A percentile compares a stretch with the other conserved stretches of the same genome.
Conservation (phyloP, 495 filamentous ascomycete species). For the Clavariopsis aquatica region DNA sequence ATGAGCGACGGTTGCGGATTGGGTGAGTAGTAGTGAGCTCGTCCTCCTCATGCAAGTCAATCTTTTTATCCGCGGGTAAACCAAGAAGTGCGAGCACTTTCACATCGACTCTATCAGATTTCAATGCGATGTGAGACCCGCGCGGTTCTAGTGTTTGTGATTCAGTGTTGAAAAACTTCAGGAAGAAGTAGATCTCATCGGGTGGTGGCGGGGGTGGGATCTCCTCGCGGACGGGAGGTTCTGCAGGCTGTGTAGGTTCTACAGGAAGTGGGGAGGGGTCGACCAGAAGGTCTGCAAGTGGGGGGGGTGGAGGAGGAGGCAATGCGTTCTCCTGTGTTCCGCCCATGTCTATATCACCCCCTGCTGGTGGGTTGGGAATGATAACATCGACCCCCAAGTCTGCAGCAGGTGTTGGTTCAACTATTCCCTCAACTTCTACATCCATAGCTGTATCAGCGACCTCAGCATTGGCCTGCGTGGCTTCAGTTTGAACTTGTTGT, state of each 20-base stretch:
- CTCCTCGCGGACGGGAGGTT: neutral
- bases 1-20: constrained; percentile 30
- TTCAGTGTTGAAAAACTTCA: constrained; percentile 41
- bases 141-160: constrained; percentile 32
- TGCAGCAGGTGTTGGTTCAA: constrained; percentile 9
- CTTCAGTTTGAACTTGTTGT: neutral
- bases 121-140: constrained; percentile 35
- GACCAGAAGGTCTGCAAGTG: neutral
- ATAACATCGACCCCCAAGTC: constrained; percentile 30
- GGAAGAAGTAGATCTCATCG: constrained; percentile 42
- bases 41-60: constrained; percentile 39
- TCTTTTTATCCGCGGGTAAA: constrained; percentile 24
- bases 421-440: constrained; percentile 16
- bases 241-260: constrained; percentile 10
- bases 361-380: constrained; percentile 9
- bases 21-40: constrained; percentile 30
- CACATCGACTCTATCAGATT: constrained; percentile 27
- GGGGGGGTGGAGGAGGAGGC: constrained; percentile 26
- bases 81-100: constrained; percentile 28
- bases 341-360: constrained; percentile 35
- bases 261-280: constrained; percentile 9
- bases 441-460: constrained; percentile 24
- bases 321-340: constrained; percentile 23
- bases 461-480: neutral
- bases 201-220: constrained; percentile 14